Conservation (phyloP, 345 rosid genomes). For the Salix suchowensis region DNA sequence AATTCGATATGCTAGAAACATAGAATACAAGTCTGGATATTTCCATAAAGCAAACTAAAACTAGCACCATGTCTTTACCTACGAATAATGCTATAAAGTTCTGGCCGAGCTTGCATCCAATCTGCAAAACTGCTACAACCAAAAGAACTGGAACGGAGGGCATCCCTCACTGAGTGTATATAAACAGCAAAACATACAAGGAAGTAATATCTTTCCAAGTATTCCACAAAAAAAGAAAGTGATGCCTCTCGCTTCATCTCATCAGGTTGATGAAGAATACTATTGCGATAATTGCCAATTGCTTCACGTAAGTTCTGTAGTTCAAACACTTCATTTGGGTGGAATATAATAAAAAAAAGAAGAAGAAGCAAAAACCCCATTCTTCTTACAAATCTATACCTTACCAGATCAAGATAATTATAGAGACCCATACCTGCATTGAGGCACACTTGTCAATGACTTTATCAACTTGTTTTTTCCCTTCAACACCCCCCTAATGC, state of each 20-base stretch:
- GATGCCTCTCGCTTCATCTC: constrained; percentile 96
- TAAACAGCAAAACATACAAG: constrained; percentile 96
- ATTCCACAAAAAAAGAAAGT: constrained; percentile 92
- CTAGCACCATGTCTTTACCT: constrained; percentile 42
- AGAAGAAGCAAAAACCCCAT: neutral
- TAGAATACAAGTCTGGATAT: neutral
- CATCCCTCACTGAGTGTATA: constrained; percentile 89
- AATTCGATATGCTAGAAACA: neutral
- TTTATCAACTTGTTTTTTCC: constrained; percentile 92
- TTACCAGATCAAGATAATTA: constrained; percentile 8
- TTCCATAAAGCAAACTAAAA: neutral
- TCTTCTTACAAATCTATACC: constrained; percentile 1
- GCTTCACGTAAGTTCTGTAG: constrained; percentile 95
- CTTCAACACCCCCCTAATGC: constrained; percentile 92
- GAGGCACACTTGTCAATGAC: constrained; percentile 97
- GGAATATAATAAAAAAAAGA: constrained; percentile 5
- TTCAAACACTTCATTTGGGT: constrained; percentile 16
- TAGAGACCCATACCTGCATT: constrained; percentile 75
- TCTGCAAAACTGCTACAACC: constrained; percentile 82
- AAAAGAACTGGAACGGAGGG: constrained; percentile 65
- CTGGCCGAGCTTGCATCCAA: constrained; percentile 99
- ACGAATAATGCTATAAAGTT: constrained; percentile 86
- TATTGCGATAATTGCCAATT: constrained; percentile 81
- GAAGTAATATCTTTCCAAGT: constrained; percentile 96
- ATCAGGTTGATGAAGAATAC: constrained; percentile 89